These are phyloP conservation scores for Sclerotinia borealis DNA, from an alignment of 2,329 filamentous ascomycete genomes.

Conservation along the genomic window DNA sequence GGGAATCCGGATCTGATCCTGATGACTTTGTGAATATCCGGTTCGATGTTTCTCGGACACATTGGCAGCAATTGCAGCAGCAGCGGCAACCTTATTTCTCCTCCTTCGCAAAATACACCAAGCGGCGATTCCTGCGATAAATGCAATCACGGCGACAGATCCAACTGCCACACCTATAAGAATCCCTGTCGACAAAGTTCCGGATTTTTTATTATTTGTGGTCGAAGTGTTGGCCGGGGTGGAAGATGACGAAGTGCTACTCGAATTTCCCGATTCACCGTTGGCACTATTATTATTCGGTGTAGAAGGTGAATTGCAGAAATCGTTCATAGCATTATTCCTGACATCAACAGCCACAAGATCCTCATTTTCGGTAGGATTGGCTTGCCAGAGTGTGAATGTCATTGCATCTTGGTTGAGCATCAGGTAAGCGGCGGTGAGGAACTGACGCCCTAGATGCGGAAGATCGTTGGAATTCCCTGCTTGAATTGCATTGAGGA, in stretches of 20 bases:
- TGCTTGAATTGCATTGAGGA: conserved; percentile 57
- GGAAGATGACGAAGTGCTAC: not conserved
- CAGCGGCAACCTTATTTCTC: not conserved
- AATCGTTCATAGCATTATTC: not conserved
- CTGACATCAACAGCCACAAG: conserved; percentile 2
- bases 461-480: conserved; percentile 75
- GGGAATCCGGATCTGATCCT: not conserved
- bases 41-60: not conserved
- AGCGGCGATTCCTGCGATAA: not conserved
- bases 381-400: conserved; percentile 8
- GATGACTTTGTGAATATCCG: not conserved
- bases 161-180: conserved; percentile 3
- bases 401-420: conserved; percentile 6
- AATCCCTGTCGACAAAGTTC: not conserved
- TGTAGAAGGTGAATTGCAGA: conserved; percentile 3
- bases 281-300: not conserved
- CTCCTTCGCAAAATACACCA: not conserved
- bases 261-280: not conserved
- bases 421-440: conserved; percentile 4
- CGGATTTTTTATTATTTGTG: not conserved
- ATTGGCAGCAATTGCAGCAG: not conserved
- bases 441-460: conserved; percentile 48
- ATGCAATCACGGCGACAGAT: not conserved
- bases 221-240: not conserved
- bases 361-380: conserved; percentile 6